Evolutionary conservation across 768 basidiomycete species (phyloP), one percentile per base, ranked within the genome.

Genomic region (Leccinum uliginosum): DNA sequence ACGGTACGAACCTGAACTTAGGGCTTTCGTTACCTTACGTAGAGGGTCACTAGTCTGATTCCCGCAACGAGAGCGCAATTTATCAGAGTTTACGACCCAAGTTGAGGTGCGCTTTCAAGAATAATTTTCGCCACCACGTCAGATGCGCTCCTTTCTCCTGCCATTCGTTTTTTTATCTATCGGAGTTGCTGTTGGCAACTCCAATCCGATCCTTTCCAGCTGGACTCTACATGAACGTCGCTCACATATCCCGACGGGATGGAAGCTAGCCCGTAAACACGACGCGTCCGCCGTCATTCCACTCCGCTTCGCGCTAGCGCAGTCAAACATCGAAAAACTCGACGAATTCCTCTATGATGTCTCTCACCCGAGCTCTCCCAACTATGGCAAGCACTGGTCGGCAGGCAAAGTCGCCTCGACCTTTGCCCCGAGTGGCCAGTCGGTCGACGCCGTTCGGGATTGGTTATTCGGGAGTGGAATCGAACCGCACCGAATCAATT

Each of bases 351-450:
- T 81, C 40, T 65, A 75, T 57, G 69, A 75, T 3, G 72, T 80
- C 12, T 73, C 80, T 0, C 74, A 77, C 53, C 80, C 80, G 6
- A 59, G 66, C 17, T 81, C 80, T 8, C 64, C 71, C 17, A 72
- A 65, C 53, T 81, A 78, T 50, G 80, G 79, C 1, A 70, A 76
- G 30, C 80, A 81, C 55, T 79, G 78, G 76, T 67, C 75, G 1
- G 65, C 78, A 1, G 62, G 59, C 21, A 58, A 71, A 24, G 66
- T 81, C 49, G 74, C 73, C 23, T 66, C 74, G 17, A 71, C 63
- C 47, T 81, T 81, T 51, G 73, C 77, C 0, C 80, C 80, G 0
- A 72, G 67, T 49, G 48, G 61, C 21, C 68, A 72, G 35, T 73
- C 77, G 0, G 61, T 78, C 12, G 64, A 67, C 2, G 58, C 67